Base-by-base conservation (phyloP, 2,329 filamentous ascomycete genomes). In the Colletotrichum aenigma region DNA sequence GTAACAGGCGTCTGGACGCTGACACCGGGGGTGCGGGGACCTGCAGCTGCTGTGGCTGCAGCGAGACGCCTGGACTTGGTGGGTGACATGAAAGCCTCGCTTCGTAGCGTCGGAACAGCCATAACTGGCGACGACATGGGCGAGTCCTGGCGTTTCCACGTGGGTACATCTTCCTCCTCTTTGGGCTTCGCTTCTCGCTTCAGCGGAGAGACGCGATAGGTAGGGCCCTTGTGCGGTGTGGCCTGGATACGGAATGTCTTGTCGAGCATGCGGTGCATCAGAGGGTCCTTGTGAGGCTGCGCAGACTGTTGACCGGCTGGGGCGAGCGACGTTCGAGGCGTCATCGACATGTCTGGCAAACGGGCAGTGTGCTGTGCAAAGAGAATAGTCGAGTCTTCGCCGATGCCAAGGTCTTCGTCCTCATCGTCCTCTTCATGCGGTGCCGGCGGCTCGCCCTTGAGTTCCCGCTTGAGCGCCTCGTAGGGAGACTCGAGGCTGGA, bases 201-300 rank as follows among this genome's bases (percentile, higher is more conserved):
- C 69, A 88, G 81, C 2, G 89, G 88, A 9, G 88, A 89, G 58
- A 88, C 83, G 43, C 86, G 86, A 36, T 83, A 80, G 4, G 84
- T 79, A 5, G 83, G 81, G 6, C 78, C 80, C 80, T 92, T 93
- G 79, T 97, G 93, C 0, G 97, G 97, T 12, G 97, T 99, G 7
- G 96, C 95, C 84, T 97, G 95, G 28, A 99, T 90, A 36, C 96
- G 95, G 87, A 98, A 99, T 74, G 94, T 98, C 85, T 97, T 98
- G 87, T 98, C 96, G 7, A 98, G 91, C n/a, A 98, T 89, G 74
- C 94, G 94, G 83, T 98, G 96, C 55, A 99, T 90, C 10, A 98
- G 88, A 4, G 95, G 94, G 81, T 98, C 95, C 76, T 92, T 91
- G 80, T 87, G 80, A 26, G 81, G 80, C 67, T 84, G 82, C 6